Evolutionary conservation across 805 yeast genomes (phyloP), one percentile per base, ranked within the genome.

Genomic region (Saccharomycopsis fodiens): DNA sequence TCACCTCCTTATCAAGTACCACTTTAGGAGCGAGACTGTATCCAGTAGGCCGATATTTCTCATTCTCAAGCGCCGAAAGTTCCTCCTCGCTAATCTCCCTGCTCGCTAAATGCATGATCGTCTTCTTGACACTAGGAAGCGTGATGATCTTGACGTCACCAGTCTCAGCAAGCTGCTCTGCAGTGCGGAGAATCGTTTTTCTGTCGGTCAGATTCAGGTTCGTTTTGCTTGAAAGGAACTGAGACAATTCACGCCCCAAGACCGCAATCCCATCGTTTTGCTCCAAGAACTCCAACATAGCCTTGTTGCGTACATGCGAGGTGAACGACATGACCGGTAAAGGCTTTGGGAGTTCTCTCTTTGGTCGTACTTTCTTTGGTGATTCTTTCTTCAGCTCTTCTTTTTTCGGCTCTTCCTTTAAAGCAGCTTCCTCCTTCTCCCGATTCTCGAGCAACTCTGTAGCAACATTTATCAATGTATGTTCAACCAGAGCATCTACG

Each of bases 171-270:
- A 45, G 41, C 2, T 23, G 27, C 13, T 31, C 22, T n/a, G 42
- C 22, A 21, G 41, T 42, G 21, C 49, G 25, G 4, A 23, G 21
- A 5, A 46, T 6, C 1, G 49, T 46, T 31, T 42, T 46, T 12
- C 43, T 37, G 19, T 46, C 49, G 17, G 39, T 13, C 12, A 27
- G 4, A n/a, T 17, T 6, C 5, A 22, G 23, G 13, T 32, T 34
- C 3, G 20, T 16, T 32, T 31, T 21, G 35, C 29, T 17, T 17
- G 25, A 15, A 25, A 37, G 19, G 25, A 22, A 13, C 20, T 15
- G 22, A 23, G 38, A 16, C 40, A 38, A 19, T 16, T 37, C 27
- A 5, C 12, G 20, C 16, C 44, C 39, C 5, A 35, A 5, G 6
- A n/a, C 22, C 13, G 17, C 27, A 4, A 43, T 20, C 13, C 50